These are phyloP conservation scores for Mesembryanthemum crystallinum DNA, from an alignment of 148 eudicot genomes.

Conservation along the genomic window DNA sequence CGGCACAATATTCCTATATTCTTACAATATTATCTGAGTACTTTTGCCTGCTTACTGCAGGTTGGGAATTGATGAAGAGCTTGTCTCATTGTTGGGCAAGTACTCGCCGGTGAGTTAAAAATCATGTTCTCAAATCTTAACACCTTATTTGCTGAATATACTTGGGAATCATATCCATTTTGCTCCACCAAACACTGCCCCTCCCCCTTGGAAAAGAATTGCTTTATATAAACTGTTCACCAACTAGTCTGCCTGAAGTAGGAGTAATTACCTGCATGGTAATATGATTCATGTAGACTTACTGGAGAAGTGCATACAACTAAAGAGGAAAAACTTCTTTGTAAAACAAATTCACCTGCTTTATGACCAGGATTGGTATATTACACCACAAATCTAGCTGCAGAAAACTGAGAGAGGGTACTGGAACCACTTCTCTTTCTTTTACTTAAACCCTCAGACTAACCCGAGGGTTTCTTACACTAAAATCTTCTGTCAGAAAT, in stretches of 20 bases:
- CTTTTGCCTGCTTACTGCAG: conserved; percentile 37
- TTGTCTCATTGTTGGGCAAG: conserved; percentile 74
- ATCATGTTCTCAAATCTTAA: neutral
- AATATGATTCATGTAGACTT: too few relatives aligned
- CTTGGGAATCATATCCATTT: neutral
- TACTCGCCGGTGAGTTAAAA: conserved; percentile 65
- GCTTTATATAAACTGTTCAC: neutral
- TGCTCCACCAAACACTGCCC: neutral
- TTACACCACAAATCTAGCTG: too few relatives aligned
- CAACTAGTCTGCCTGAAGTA: neutral
- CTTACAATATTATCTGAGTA: neutral
- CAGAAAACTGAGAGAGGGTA: too few relatives aligned
- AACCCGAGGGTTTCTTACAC: neutral
- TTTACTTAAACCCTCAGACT: too few relatives aligned
- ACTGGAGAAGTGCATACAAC: too few relatives aligned
- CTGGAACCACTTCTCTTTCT: too few relatives aligned
- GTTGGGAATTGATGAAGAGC: conserved; percentile 97
- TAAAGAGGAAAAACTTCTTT: too few relatives aligned
- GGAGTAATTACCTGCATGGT: too few relatives aligned
- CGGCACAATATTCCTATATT: neutral
- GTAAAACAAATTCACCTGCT: too few relatives aligned
- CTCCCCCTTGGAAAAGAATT: neutral
- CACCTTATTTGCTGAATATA: neutral
- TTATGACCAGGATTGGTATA: neutral
- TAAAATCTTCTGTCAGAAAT: neutral